phyloP scores from a whole-genome alignment of 306 rosid genomes.

The Canavalia gladiata region DNA sequence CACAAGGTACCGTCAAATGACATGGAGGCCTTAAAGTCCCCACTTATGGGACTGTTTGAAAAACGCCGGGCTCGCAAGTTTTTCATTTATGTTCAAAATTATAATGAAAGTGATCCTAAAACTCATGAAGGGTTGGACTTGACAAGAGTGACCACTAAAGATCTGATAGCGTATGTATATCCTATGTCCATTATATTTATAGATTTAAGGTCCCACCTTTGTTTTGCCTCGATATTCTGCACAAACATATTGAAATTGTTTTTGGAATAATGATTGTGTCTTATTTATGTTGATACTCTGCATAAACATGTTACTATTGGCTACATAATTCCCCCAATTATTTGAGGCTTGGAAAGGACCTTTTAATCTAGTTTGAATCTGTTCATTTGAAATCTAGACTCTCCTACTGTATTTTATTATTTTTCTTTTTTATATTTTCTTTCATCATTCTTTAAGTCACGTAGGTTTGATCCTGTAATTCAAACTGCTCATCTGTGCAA shows the following conservation, averaged over 20 bases:
- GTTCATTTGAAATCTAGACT: background rate
- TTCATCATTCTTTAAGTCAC: background rate
- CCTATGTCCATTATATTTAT: conserved; percentile 24
- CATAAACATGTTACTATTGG: background rate
- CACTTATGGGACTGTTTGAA: conserved; percentile 97
- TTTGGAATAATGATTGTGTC: conserved; percentile 17
- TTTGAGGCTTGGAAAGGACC: background rate
- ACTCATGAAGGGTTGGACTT: conserved; percentile 93
- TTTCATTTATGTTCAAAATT: conserved; percentile 89
- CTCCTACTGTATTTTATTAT: background rate
- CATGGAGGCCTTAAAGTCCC: conserved; percentile 93
- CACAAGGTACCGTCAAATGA: conserved; percentile 95
- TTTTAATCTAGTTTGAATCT: background rate
- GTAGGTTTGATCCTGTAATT: background rate
- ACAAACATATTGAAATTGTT: conserved; percentile 12
- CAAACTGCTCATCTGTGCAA: too few relatives aligned
- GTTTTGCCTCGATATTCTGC: conserved; percentile 27
- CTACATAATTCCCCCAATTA: background rate
- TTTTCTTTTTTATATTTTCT: background rate
- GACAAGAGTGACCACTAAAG: conserved; percentile 84
- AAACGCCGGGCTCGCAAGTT: conserved; percentile 97
- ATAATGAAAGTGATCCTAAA: conserved; percentile 80
- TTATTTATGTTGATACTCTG: conserved; percentile 1
- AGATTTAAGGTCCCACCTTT: background rate
- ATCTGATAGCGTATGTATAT: conserved; percentile 78